These are phyloP conservation scores for Monosporascus ibericus DNA, from an alignment of 2,329 filamentous ascomycete species.

Conservation along the genomic window DNA sequence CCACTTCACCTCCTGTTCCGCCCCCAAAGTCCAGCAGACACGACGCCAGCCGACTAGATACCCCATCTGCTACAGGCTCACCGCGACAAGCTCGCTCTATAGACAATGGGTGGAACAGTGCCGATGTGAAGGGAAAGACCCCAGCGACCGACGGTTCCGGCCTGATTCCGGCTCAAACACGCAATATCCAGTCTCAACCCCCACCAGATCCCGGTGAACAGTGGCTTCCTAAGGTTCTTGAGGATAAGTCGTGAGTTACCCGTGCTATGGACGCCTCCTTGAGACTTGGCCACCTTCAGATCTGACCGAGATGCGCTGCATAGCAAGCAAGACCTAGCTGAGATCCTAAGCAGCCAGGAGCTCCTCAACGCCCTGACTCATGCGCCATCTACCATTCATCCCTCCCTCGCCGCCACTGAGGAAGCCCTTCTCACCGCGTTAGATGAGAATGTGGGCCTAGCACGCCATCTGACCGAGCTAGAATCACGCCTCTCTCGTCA, in stretches of 20 bases:
- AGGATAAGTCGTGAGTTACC: slow-evolving; percentile 68
- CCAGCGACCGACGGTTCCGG: slow-evolving; percentile 21
- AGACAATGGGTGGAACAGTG: slow-evolving; percentile 19
- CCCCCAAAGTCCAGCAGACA: slow-evolving; percentile 68
- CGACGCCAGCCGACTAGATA: slow-evolving; percentile 61
- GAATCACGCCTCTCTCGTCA: slow-evolving; percentile 53
- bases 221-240: slow-evolving; percentile 72
- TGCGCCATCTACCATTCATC: slow-evolving; percentile 61
- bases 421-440: slow-evolving; percentile 59
- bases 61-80: slow-evolving; percentile 46
- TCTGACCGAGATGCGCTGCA: slow-evolving; percentile 5
- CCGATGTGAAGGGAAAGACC: slow-evolving; percentile 16
- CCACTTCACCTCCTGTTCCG: slow-evolving; percentile 57
- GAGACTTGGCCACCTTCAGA: no score
- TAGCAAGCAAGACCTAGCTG: slow-evolving; percentile 73
- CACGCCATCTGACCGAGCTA: slow-evolving; percentile 53
- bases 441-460: slow-evolving; percentile 64
- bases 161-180: slow-evolving; percentile 21
- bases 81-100: slow-evolving; percentile 36
- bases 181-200: slow-evolving; percentile 23
- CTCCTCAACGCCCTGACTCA: slow-evolving; percentile 72
- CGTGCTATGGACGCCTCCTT: no score
- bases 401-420: slow-evolving; percentile 62
- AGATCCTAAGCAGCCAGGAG: slow-evolving; percentile 56
- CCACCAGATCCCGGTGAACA: slow-evolving; percentile 58